Evolutionary conservation across 805 yeast genomes (phyloP).

Genomic region (Candida insectalens): DNA sequence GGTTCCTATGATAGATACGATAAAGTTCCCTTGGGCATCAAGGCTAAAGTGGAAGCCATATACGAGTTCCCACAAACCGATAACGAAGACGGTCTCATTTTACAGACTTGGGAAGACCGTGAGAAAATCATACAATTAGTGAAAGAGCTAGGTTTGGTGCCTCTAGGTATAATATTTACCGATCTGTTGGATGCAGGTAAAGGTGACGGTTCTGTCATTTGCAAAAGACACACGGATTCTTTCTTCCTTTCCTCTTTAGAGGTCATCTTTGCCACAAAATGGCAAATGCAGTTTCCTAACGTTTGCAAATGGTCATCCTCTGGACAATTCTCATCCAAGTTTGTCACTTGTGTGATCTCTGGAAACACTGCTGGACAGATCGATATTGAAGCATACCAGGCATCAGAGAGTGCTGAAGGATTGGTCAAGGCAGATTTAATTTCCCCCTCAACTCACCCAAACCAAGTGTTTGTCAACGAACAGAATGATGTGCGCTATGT

Average conservation of each 20-base stretch:
- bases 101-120: constrained; percentile 47
- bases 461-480: constrained; percentile 70
- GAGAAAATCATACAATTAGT: constrained; percentile 45
- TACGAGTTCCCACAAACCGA: constrained; percentile 88
- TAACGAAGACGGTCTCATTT: constrained; percentile 75
- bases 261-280: constrained; percentile 68
- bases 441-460: constrained; percentile 83
- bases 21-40: constrained; percentile 84
- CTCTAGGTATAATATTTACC: constrained; percentile 81
- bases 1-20: constrained; percentile 76
- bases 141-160: constrained; percentile 45
- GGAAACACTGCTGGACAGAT: constrained; percentile 88
- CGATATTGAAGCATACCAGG: constrained; percentile 87
- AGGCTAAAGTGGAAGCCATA: constrained; percentile 88
- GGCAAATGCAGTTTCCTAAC: constrained; percentile 62
- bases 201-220: constrained; percentile 81
- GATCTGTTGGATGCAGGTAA: constrained; percentile 83
- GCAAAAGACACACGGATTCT: constrained; percentile 88
- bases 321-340: constrained; percentile 74
- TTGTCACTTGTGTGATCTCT: constrained; percentile 84
- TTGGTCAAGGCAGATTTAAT: constrained; percentile 79
- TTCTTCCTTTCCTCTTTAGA: constrained; percentile 88
- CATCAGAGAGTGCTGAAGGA: constrained; percentile 79
- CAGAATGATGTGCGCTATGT: constrained; percentile 73
- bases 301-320: constrained; percentile 49